Evolutionary conservation across 257 asterid species (phyloP), one percentile per base, ranked within the genome.

Genomic region (Nicotiana knightiana): DNA sequence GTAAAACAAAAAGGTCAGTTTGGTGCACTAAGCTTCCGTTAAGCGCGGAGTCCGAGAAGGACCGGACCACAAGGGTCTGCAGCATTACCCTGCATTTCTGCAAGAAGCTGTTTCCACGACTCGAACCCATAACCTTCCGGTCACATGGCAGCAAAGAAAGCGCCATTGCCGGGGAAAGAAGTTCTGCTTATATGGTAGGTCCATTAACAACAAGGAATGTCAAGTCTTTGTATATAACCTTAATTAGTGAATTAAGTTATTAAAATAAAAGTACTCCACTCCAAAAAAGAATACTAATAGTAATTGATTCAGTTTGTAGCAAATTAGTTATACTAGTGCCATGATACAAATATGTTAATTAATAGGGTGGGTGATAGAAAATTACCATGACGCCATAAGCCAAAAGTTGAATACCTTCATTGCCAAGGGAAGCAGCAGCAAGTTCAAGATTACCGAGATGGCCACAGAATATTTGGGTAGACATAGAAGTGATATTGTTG

Each of bases 391-490:
- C 81, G 18, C 91, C 91, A 83, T 79, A 86, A 2, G 88, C 89
- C 62, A 88, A 80, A 57, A 88, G 87, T 75, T 88, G 91, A 82
- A 88, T 76, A 43, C 91, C 91, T 63, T 76, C 83, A 18, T 88
- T 88, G 55, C 88, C 91, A 6, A 88, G 89, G 16, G 91, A 86
- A 62, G 88, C 81, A 54, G 89, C 91, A 33, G 91, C 89, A 0
- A 88, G 89, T 43, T 82, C 82, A 57, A 85, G 80, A 81, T 88
- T 88, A 8, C 91, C 86, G 4, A 88, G 84, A 78, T 88, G 91
- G 1, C 91, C 91, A 70, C 91, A 88, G 67, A 83, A 88, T 59
- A 88, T 85, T 79, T 86, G 91, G 5, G 91, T 85, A 1, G 91
- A 88, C 88, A 88, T 83, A n/a, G 89, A 86, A 46, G 82, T 79